Conservation (phyloP, 2,329 filamentous ascomycete genomes). For the Exophiala calicioides region DNA sequence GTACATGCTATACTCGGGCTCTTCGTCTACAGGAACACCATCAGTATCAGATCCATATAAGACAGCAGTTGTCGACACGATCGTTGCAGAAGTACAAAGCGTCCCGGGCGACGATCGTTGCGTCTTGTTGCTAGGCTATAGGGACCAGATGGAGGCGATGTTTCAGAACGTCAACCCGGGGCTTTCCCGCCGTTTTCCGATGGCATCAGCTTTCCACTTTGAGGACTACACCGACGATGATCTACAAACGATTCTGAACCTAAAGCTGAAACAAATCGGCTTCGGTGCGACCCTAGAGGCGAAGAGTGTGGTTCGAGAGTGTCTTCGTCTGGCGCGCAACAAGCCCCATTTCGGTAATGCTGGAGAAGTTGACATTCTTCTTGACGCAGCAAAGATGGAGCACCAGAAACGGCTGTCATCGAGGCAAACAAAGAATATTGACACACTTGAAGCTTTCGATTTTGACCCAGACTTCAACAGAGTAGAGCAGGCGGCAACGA, state of each 20-base stretch:
- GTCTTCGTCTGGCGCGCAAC: conserved; percentile 63
- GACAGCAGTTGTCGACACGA: conserved; percentile 69
- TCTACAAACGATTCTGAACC: conserved; percentile 59
- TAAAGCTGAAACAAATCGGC: conserved; percentile 62
- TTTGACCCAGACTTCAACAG: conserved; percentile 64
- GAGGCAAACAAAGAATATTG: conserved; percentile 32
- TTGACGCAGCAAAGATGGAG: conserved; percentile 58
- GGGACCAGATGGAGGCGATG: conserved; percentile 65
- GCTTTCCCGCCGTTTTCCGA: conserved; percentile 64
- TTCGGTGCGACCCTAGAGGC: conserved; percentile 56
- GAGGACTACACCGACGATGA: conserved; percentile 66
- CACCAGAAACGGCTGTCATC: conserved; percentile 49
- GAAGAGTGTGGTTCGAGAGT: conserved; percentile 57
- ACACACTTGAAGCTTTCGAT: conserved; percentile 49
- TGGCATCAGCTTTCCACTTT: conserved; percentile 66
- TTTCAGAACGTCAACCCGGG: conserved; percentile 52
- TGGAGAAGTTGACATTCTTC: conserved; percentile 70
- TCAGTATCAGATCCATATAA: conserved; percentile 54
- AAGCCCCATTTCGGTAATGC: conserved; percentile 71
- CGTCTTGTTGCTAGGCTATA: conserved; percentile 70
- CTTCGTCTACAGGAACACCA: conserved; percentile 24
- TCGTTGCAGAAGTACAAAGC: conserved; percentile 72
- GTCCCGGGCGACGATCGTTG: conserved; percentile 70
- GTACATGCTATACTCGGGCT: conserved; percentile 58
- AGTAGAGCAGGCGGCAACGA: conserved; percentile 48